These are phyloP conservation scores for Bretziella fagacearum DNA, from an alignment of 2,329 filamentous ascomycete species.

Conservation along the genomic window DNA sequence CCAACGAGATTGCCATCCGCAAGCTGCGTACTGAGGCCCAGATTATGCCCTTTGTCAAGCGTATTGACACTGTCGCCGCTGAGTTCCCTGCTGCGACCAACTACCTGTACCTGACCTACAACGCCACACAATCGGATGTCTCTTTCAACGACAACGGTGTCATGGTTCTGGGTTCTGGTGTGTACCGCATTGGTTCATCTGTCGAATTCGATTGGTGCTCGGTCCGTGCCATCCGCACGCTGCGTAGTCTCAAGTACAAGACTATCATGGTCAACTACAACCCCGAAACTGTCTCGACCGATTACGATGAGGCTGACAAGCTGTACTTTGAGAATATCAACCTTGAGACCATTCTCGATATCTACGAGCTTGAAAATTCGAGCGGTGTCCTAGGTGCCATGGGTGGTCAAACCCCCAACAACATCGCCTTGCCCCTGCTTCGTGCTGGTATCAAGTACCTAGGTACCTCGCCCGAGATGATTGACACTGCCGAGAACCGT, in stretches of 20 bases:
- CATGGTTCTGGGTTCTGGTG: conserved; percentile 91
- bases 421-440: conserved; percentile 80
- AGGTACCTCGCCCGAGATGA: conserved; percentile 96
- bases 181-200: conserved; percentile 92
- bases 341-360: conserved; percentile 77
- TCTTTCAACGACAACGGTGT: conserved; percentile 75
- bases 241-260: conserved; percentile 71
- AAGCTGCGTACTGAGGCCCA: conserved; percentile 69
- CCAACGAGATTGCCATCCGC: conserved; percentile 81
- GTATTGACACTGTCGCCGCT: conserved; percentile 95
- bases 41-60: conserved; percentile 82
- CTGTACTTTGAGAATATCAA: conserved; percentile 96
- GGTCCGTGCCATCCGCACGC: conserved; percentile 78
- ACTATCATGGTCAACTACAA: conserved; percentile 96
- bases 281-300: conserved; percentile 74
- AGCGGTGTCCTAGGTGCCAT: conserved; percentile 83
- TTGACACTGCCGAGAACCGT: conserved; percentile 89
- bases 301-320: conserved; percentile 86
- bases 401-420: conserved; percentile 96
- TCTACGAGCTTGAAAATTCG: conserved; percentile 74
- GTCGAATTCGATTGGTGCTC: conserved; percentile 99
- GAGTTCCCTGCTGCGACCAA: conserved; percentile 93
- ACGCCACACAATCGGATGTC: conserved; percentile 72
- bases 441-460: conserved; percentile 82
- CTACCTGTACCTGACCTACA: conserved; percentile 94